Conservation (phyloP, 257 asterid species). For the Lycium barbarum region DNA sequence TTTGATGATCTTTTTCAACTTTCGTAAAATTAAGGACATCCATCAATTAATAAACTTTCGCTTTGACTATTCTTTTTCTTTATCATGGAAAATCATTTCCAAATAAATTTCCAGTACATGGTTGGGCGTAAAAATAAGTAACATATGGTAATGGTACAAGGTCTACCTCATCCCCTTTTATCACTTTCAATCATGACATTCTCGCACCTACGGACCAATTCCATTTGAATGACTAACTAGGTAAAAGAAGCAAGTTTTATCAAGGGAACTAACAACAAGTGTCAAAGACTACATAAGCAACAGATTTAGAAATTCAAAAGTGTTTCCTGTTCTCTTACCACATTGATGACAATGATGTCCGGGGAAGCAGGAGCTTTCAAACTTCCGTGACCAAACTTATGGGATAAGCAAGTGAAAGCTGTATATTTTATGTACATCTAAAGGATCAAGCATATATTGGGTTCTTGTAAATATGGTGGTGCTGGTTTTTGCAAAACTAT, state of each 20-base stretch:
- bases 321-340: constrained; percentile 72
- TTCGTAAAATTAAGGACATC: neutral
- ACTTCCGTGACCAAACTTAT: constrained; percentile 53
- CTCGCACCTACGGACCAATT: neutral
- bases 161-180: neutral
- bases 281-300: neutral
- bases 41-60: neutral
- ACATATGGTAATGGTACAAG: neutral
- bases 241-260: neutral
- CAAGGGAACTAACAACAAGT: neutral
- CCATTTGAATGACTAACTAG: constrained; percentile 12
- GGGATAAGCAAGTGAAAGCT: constrained; percentile 33
- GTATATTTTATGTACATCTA: neutral
- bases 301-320: constrained; percentile 24
- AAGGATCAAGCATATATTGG: neutral
- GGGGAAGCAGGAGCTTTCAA: constrained; percentile 67
- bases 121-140: neutral
- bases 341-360: constrained; percentile 45
- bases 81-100: neutral
- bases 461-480: neutral
- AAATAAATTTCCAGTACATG: neutral
- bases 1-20: neutral
- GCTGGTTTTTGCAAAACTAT: neutral
- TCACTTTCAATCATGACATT: neutral
- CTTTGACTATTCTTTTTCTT: neutral